Evolutionary conservation across 2,329 filamentous ascomycete species (phyloP).

Genomic region (Fusarium citri): DNA sequence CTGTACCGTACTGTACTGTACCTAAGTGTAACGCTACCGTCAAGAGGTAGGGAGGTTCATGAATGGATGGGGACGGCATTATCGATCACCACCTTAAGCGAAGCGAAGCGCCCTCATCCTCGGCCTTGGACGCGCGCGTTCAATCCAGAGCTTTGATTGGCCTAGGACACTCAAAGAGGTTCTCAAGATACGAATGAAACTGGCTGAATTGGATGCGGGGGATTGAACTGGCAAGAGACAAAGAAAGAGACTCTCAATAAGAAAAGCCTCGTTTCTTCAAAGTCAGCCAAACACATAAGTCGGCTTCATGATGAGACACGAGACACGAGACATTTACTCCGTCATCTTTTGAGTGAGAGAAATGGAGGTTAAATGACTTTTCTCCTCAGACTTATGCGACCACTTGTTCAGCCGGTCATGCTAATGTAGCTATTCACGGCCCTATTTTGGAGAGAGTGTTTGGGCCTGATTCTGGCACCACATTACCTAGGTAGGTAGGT

Average conservation of each 20-base stretch:
- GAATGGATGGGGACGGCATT: neutral
- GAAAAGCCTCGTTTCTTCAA: slow-evolving; percentile 2
- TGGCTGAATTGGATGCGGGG: slow-evolving; percentile 9
- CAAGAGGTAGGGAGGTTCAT: slow-evolving; percentile 8
- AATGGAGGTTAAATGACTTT: neutral
- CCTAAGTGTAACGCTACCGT: neutral
- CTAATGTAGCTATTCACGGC: slow-evolving; percentile 8
- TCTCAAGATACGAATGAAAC: slow-evolving; percentile 3
- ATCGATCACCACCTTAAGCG: slow-evolving; percentile 1
- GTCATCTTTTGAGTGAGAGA: neutral
- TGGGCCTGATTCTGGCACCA: neutral
- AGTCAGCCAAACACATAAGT: slow-evolving; percentile 5
- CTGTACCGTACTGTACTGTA: neutral
- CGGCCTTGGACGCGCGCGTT: slow-evolving; percentile 30
- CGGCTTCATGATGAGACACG: slow-evolving; percentile 12
- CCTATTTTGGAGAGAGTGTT: slow-evolving; percentile 2
- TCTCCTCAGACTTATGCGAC: slow-evolving; percentile 18
- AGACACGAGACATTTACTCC: slow-evolving; percentile 23
- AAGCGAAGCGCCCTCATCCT: slow-evolving; percentile 23
- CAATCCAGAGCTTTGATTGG: slow-evolving; percentile 5
- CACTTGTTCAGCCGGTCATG: slow-evolving; percentile 20
- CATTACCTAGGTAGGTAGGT: too few relatives aligned
- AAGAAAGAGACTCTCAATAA: neutral
- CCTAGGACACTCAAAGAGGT: neutral
- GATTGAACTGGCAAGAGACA: slow-evolving; percentile 1